Base-by-base conservation (phyloP, 1,284 basidiomycete species). In the Mycena citricolor region DNA sequence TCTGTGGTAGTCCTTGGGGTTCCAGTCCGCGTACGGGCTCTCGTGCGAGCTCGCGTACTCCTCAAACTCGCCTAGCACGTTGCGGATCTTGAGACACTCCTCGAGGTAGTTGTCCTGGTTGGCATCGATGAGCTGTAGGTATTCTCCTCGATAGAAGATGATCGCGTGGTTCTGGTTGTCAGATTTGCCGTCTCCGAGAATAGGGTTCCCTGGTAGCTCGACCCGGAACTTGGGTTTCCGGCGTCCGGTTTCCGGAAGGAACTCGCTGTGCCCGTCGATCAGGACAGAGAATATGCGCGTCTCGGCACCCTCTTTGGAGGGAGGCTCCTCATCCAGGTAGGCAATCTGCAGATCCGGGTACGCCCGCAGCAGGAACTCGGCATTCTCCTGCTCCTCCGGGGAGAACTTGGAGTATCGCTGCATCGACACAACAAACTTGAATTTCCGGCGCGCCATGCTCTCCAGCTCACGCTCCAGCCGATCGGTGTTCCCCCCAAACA, bases 51-150 rank as follows among this genome's bases (percentile, higher is more conserved):
- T 80, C 42, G 82, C 72, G 65, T 92, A 97, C 66, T 97, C 91
- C 65, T 99, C 97, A 59, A 99, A 99, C 66, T 99, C 95, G 47
- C 87, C 90, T 30, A 99, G 85, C 16, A 99, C 76, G 64, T 97
- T 98, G 39, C 95, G 86, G 62, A 99, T 97, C 79, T 99, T 99
- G 61, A 99, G 80, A 73, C 95, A 99, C 66, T 99, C 95, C 67
- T 99, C 95, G 55, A 99, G 83, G 62, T 99, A 99, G 71, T 99
- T 98, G 74, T 99, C 95, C 74, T 99, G 95, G 69, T 99, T 99
- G 62, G 95, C 97, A 60, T 99, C 97, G 64, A 99, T 97, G 54
- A 98, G 89, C 71, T 99, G 95, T 7, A 99, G 74, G 68, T 97
- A 99, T 70, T 99, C 97, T 55, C 95, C 95, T 54, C 95, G 92